These are phyloP conservation scores for Sarocladium brachiariae DNA, from an alignment of 2,329 filamentous ascomycete species.

Conservation along the genomic window DNA sequence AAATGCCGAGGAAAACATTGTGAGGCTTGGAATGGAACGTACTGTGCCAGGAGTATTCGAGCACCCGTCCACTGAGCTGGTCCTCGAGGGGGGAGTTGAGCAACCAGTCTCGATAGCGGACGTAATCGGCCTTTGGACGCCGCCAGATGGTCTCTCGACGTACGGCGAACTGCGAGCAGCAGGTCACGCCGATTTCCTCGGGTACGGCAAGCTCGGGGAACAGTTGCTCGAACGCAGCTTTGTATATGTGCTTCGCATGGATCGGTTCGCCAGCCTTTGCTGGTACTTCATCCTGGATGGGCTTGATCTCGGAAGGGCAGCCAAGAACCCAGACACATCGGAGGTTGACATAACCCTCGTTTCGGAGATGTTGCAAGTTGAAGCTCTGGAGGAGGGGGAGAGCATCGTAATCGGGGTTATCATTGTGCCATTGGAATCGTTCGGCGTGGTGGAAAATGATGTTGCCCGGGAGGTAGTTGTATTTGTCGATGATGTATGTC, in stretches of 20 bases:
- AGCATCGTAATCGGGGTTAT: conserved; percentile 47
- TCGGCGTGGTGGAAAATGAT: conserved; percentile 42
- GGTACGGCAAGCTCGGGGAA: conserved; percentile 38
- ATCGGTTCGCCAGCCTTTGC: conserved; percentile 24
- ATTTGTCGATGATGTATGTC: conserved; percentile 41
- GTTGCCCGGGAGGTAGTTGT: conserved; percentile 36
- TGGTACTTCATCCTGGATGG: conserved; percentile 28
- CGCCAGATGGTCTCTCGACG: conserved; percentile 42
- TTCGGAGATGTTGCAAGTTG: conserved; percentile 41
- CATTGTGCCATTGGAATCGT: conserved; percentile 47
- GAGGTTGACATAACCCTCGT: conserved; percentile 52
- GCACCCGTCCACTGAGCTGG: conserved; percentile 48
- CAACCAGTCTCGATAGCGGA: conserved; percentile 52
- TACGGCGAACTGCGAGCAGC: conserved; percentile 60
- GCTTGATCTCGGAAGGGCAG: conserved; percentile 42
- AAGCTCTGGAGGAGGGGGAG: conserved; percentile 42
- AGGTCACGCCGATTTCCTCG: conserved; percentile 45
- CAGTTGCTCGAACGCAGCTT: conserved; percentile 34
- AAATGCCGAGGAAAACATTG: no score
- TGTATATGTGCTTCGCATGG: conserved; percentile 36
- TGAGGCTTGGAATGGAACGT: no score
- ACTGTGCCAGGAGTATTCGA: conserved; percentile 62
- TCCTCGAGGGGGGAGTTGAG: conserved; percentile 48
- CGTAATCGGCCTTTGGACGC: conserved; percentile 45
- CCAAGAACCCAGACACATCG: conserved; percentile 53